Evolutionary conservation across 768 basidiomycete species (phyloP).

Genomic region (Butyriboletus loyo): DNA sequence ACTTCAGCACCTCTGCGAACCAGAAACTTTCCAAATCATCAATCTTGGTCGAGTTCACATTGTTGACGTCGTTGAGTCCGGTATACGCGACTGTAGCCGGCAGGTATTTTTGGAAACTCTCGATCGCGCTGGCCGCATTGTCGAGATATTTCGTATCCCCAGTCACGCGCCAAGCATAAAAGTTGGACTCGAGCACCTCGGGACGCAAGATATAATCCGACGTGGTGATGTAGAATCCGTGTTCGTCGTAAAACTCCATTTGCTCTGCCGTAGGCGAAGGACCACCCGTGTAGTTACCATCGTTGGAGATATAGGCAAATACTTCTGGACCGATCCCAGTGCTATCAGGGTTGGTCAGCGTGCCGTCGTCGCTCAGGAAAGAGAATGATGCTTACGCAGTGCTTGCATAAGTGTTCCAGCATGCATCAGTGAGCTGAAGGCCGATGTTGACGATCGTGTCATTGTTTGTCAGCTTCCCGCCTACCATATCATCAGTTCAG

Average conservation of each 20-base stretch:
- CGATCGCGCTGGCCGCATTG: constrained; percentile 55
- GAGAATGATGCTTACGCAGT: constrained; percentile 46
- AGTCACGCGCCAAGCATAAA: constrained; percentile 73
- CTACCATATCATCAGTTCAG: constrained; percentile 30
- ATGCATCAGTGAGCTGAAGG: constrained; percentile 62
- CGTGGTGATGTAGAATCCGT: constrained; percentile 64
- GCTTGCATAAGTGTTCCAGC: constrained; percentile 79
- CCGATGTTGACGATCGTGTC: constrained; percentile 63
- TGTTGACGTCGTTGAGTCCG: constrained; percentile 56
- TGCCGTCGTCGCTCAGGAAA: background rate
- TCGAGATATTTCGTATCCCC: constrained; percentile 67
- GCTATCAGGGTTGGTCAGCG: constrained; percentile 32
- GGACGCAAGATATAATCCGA: constrained; percentile 63
- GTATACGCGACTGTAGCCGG: constrained; percentile 47
- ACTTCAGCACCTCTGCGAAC: constrained; percentile 76
- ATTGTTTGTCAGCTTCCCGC: constrained; percentile 68
- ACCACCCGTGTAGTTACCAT: constrained; percentile 63
- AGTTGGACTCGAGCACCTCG: constrained; percentile 78
- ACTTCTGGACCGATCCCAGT: constrained; percentile 76
- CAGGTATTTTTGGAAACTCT: constrained; percentile 58
- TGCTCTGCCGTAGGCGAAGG: constrained; percentile 31
- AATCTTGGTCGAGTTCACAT: constrained; percentile 38
- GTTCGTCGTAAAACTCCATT: constrained; percentile 52
- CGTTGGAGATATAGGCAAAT: constrained; percentile 60
- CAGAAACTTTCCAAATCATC: constrained; percentile 68